Evolutionary conservation across 2,329 filamentous ascomycete genomes (phyloP).

Genomic region (Ceratocystis ficicola): DNA sequence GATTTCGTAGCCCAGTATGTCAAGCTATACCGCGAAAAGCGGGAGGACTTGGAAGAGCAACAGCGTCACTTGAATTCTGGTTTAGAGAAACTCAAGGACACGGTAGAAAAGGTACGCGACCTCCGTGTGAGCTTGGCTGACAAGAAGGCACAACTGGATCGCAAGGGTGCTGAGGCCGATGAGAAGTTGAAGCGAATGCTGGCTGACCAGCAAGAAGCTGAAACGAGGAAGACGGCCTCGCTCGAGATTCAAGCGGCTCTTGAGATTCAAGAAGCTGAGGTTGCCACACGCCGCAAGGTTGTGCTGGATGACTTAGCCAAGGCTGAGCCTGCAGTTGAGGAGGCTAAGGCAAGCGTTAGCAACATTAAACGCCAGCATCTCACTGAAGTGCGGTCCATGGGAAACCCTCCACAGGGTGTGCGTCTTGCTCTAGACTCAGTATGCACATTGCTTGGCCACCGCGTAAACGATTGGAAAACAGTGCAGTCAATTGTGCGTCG

Average conservation of each 20-base stretch:
- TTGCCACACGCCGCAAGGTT: slow-evolving; percentile 68
- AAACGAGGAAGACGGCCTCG: slow-evolving; percentile 77
- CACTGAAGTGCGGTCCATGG: slow-evolving; percentile 95
- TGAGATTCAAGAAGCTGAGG: slow-evolving; percentile 79
- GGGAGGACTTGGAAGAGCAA: slow-evolving; percentile 95
- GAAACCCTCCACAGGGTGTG: slow-evolving; percentile 79
- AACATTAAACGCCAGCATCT: slow-evolving; percentile 97
- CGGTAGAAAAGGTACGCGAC: slow-evolving; percentile 92
- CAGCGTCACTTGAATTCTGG: slow-evolving; percentile 96
- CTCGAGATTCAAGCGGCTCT: slow-evolving; percentile 78
- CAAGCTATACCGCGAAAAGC: slow-evolving; percentile 93
- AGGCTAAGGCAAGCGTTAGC: slow-evolving; percentile 90
- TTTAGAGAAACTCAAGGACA: slow-evolving; percentile 92
- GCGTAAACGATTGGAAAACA: slow-evolving; percentile 78
- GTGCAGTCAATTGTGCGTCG: slow-evolving; percentile 78
- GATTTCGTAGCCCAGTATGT: slow-evolving; percentile 98
- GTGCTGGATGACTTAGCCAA: slow-evolving; percentile 78
- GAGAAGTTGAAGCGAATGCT: slow-evolving; percentile 97
- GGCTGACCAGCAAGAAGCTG: slow-evolving; percentile 85
- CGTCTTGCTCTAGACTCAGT: slow-evolving; percentile 91
- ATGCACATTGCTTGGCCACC: slow-evolving; percentile 85
- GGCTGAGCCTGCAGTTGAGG: slow-evolving; percentile 83
- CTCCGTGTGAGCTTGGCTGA: slow-evolving; percentile 79
- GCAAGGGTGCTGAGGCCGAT: slow-evolving; percentile 89
- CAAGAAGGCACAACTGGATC: slow-evolving; percentile 87